Evolutionary conservation across 306 rosid genomes (phyloP), one percentile per base, ranked within the genome.

Genomic region (Ormosia emarginata): DNA sequence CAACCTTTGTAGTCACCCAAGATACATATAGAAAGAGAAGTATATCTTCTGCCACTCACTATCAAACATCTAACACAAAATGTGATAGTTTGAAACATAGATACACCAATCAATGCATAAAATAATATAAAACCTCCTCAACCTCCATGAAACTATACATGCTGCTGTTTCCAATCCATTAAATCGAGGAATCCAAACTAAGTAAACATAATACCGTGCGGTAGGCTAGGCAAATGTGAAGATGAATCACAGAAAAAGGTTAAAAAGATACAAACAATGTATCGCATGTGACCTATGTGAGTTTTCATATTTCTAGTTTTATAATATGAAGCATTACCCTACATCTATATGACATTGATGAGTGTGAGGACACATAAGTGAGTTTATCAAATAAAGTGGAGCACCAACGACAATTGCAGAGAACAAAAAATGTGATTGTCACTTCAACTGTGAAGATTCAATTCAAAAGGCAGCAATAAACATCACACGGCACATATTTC

Each of bases 401-500:
- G 41, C 74, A 52, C 65, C 74, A 78, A 49, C 41, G 39, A 64
- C 40, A 55, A 11, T 32, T 3, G 55, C 1, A 67, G 58, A 59
- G 53, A 33, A n/a, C 64, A 34, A 33, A n/a, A 32, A 71, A 58
- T 61, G 81, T 49, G 69, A 75, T 18, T 49, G 67, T 53, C 82
- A 53, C 81, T 82, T 79, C 87, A 85, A 84, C 89, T 74, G 50
- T 64, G 87, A 91, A 90, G 86, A 88, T 88, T 87, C 88, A 83
- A 88, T 81, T 90, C 82, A 56, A 79, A 81, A 76, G 36, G 34
- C 73, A 50, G 80, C 81, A 89, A 81, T 52, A 80, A 85, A 82
- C 91, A 90, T 88, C 93, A 91, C 93, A 82, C 88, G 68, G 85
- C 87, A 71, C 86, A 68, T 81, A 78, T 84, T 87, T 71, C 66